A percentile compares a stretch with the other conserved stretches of the same genome.
Evolutionary conservation across 805 yeast species (phyloP).

Genomic region (Naumovozyma castellii): DNA sequence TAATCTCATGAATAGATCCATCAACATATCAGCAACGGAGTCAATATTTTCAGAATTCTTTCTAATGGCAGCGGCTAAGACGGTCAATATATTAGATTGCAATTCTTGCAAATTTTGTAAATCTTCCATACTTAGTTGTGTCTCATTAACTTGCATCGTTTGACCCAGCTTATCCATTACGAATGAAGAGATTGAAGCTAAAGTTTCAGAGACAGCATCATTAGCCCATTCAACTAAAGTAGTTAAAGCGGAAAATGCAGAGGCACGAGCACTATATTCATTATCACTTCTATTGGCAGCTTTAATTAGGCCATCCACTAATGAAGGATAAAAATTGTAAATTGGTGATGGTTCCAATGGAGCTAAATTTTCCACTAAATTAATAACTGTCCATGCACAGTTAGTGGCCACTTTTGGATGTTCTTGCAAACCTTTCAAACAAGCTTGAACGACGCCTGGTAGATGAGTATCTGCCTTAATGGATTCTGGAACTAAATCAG

Average conservation of each 20-base stretch:
- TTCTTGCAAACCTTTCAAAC: slow-evolving; percentile 73
- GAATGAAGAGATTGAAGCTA: slow-evolving; percentile 66
- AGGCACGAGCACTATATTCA: slow-evolving; percentile 80
- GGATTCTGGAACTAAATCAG: slow-evolving; percentile 74
- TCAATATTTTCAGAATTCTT: slow-evolving; percentile 60
- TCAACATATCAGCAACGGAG: slow-evolving; percentile 69
- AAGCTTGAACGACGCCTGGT: slow-evolving; percentile 63
- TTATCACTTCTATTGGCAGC: slow-evolving; percentile 69
- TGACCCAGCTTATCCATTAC: slow-evolving; percentile 62
- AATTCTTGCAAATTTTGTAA: slow-evolving; percentile 75
- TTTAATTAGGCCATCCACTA: slow-evolving; percentile 62
- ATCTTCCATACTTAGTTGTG: slow-evolving; percentile 58
- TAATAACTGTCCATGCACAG: slow-evolving; percentile 95
- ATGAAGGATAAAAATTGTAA: slow-evolving; percentile 60
- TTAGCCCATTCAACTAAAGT: slow-evolving; percentile 71
- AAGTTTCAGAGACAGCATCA: slow-evolving; percentile 54
- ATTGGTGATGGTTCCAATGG: slow-evolving; percentile 45
- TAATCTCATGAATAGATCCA: slow-evolving; percentile 72
- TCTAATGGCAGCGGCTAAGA: slow-evolving; percentile 75
- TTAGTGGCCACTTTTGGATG: slow-evolving; percentile 92
- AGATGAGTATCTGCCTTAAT: slow-evolving; percentile 57
- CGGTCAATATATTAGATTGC: slow-evolving; percentile 69
- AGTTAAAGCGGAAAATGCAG: slow-evolving; percentile 92
- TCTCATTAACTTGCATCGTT: slow-evolving; percentile 52
- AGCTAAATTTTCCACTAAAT: slow-evolving; percentile 73